Base-by-base conservation (phyloP, 768 basidiomycete genomes). In the Hericium alpestre region DNA sequence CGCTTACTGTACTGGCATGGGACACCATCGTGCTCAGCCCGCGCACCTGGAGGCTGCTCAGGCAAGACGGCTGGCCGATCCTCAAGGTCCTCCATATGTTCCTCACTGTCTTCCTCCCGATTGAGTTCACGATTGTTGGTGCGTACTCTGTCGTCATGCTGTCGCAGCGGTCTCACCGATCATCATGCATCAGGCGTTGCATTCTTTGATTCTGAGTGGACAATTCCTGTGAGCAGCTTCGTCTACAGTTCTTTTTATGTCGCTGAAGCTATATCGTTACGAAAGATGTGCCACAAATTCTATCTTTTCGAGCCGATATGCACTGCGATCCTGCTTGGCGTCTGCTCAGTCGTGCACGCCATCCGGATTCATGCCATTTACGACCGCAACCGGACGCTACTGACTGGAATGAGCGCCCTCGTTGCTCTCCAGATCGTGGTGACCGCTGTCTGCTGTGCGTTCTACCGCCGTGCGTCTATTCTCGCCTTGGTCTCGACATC, bases 1-100 rank as follows among this genome's bases (percentile, higher is more conserved):
- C 90, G 0, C 81, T 93, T 60, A 93, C 90, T 55, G 87, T 93
- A 56, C 86, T 89, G 0, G 90, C 90, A 7, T 92, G 90, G 90
- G 90, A 93, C 65, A 84, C 89, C 38, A 82, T 93, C 64, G 90
- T 93, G 38, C 79, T 93, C 51, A 84, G 84, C 9, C 90, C 90
- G 0, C 74, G 90, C 55, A 83, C 85, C 50, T 91, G 83, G 80
- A 79, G 83, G 27, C 81, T 93, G 57, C 67, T 82, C 59, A 80
- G 78, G 62, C 72, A 77, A 11, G 70, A 72, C 51, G 73, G 77
- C 23, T 92, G 90, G 90, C 89, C 90, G 1, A 68, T 78, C 1
- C 80, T 93, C 67, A 92, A 93, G 70, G 68, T 82, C 40, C 72
- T 90, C 56, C 90, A 84, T 72, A 79, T 86, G 68, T 82, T 92